A percentile compares a stretch with the other conserved stretches of the same genome.
Evolutionary conservation across 1,284 basidiomycete genomes (phyloP).

Genomic region (Marasmius oreades): DNA sequence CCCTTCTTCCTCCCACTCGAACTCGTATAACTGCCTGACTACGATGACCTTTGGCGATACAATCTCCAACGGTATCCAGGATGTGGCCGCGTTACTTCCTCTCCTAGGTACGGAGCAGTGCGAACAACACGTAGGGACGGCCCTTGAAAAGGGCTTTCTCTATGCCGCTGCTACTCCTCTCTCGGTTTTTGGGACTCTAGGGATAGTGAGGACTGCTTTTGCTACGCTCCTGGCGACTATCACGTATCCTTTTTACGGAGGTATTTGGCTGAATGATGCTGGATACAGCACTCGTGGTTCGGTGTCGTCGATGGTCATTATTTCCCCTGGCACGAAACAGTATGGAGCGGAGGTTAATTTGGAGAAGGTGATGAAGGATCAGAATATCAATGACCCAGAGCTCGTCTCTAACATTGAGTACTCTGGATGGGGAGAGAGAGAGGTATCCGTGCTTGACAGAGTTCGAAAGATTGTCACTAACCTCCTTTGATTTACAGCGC

Average conservation of each 20-base stretch:
- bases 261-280: not conserved
- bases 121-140: conserved; percentile 5
- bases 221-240: conserved; percentile 1
- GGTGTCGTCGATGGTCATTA: not conserved
- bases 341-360: not conserved
- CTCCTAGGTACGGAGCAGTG: conserved; percentile 11
- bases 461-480: too few relatives aligned
- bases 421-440: not conserved
- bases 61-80: not conserved
- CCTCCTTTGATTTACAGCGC: too few relatives aligned
- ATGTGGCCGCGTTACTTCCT: conserved; percentile 6
- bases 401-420: not conserved
- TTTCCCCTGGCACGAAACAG: too few relatives aligned
- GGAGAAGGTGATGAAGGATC: not conserved
- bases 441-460: not conserved
- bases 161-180: conserved; percentile 10
- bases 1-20: too few relatives aligned
- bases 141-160: conserved; percentile 7
- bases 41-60: not conserved
- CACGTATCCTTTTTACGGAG: not conserved
- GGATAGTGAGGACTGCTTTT: conserved; percentile 3
- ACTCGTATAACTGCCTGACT: too few relatives aligned
- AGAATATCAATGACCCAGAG: too few relatives aligned
- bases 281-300: not conserved
- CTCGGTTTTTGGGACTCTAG: conserved; percentile 10